Evolutionary conservation across 495 filamentous ascomycete genomes (phyloP), one percentile per base, ranked within the genome.

Genomic region (Jackrogersella multiformis): DNA sequence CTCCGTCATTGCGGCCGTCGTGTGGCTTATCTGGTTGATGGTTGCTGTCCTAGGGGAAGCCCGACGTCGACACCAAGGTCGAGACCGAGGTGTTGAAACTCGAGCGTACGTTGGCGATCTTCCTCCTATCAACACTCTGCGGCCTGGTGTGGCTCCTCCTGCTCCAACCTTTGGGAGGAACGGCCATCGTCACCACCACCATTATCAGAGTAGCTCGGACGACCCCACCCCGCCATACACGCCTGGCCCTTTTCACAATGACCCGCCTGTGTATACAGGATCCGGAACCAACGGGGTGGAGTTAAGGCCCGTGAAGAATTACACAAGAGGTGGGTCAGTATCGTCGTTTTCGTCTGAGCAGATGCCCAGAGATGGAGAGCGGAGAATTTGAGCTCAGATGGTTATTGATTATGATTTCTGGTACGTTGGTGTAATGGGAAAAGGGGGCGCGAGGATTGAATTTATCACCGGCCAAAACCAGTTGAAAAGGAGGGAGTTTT

Each of bases 1-100:
- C 55, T 65, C 74, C 36, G 69, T 72, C 53, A 62, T 78, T 5
- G 70, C 77, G 0, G 73, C 13, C n/a, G 12, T 74, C 28, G 72
- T 76, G 58, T 78, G 76, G 72, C 12, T 48, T 0, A 8, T 79
- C 5, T 81, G 78, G 80, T 56, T 78, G 58, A 9, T 68, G 7
- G 32, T 57, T 7, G 75, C 73, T 1, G 13, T 74, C 0, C 48
- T 68, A 34, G 56, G 54, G 8, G 74, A 78, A 61, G 46, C 56
- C 28, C 46, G 41, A 7, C 63, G 71, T 3, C 61, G 64, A 49
- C 5, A 45, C 12, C 2, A 26, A 9, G 13, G 24, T 5, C 4
- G 45, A 15, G 6, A 56, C n/a, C 28, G 4, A 10, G 20, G 21
- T 0, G 36, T 13, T 15, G 26, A 42, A 12, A 24, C 35, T n/a